Base-by-base conservation (phyloP, 2,329 filamentous ascomycete species). In the Fusarium duplospermum region DNA sequence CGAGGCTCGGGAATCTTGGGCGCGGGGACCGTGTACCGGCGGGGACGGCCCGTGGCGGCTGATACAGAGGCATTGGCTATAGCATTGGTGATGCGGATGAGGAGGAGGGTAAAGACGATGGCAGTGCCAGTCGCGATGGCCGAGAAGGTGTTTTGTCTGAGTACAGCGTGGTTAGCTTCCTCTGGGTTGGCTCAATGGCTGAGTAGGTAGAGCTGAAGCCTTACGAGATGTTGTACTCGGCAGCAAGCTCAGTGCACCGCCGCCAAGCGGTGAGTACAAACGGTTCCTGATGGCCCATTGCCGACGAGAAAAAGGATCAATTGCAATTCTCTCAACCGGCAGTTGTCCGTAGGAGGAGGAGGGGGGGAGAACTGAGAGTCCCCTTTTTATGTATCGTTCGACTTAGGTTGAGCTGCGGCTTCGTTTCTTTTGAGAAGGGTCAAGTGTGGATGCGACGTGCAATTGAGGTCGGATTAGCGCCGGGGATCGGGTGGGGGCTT, bases 1-100 rank as follows among this genome's bases (percentile, higher is more conserved):
- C 87, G 86, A 65, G 89, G 86, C 80, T 87, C 84, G 62, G 90
- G 89, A 72, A 89, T 82, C 80, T 90, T 89, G n/a, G 93, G 92
- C 47, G 88, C 78, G 6, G 89, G 86, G 33, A 94, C 88, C 54
- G 82, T 83, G 83, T 93, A 95, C 36, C 84, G 85, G 47, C 90
- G 87, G 10, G 88, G 84, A 72, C 77, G 80, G 63, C 84, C 83
- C 45, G 76, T 70, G 14, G 81, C 79, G 64, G 83, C 80, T 59
- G 63, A 61, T 29, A 77, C 59, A 56, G 76, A 69, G 36, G 75
- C 71, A 16, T 60, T 47, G 35, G 72, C 74, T 52, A 77, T 75
- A 24, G 68, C 63, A 69, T 79, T 71, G 50, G 78, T 72, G 59
- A 79, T 31, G 36, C 78, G 77, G 62, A 83, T 70, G 60, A 84